A percentile compares a stretch with the other conserved stretches of the same genome.
Conservation (phyloP, 1,284 basidiomycete genomes). For the Papiliotrema nemorosa region DNA sequence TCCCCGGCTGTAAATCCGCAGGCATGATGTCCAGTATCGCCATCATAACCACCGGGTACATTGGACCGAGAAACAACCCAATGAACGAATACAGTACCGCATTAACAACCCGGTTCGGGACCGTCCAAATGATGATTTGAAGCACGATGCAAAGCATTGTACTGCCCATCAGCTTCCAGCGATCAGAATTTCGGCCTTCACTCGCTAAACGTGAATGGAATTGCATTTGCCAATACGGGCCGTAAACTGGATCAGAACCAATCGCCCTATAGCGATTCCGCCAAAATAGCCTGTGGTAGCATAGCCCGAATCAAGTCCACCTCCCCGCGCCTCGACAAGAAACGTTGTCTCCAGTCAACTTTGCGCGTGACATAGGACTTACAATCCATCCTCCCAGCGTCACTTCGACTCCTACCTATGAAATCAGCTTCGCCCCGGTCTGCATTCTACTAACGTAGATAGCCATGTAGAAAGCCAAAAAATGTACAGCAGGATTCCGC, state of each 20-base stretch:
- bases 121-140: constrained; percentile 64
- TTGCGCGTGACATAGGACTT: constrained; percentile 2
- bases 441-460: constrained; percentile 29
- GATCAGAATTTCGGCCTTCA: background rate
- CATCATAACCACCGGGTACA: constrained; percentile 61
- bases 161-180: constrained; percentile 9
- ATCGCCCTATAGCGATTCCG: constrained; percentile 38
- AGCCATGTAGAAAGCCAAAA: constrained; percentile 37
- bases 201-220: constrained; percentile 41
- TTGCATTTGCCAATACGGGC: constrained; percentile 31
- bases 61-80: constrained; percentile 55
- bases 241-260: constrained; percentile 43
- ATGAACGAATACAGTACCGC: constrained; percentile 60
- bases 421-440: background rate
- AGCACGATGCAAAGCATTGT: constrained; percentile 45
- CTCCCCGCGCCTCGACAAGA: constrained; percentile 37
- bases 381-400: constrained; percentile 43
- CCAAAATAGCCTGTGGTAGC: constrained; percentile 44
- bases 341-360: constrained; percentile 27
- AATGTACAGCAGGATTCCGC: constrained; percentile 28
- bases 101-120: constrained; percentile 59
- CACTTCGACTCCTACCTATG: constrained; percentile 40
- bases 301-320: constrained; percentile 35
- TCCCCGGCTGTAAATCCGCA: constrained; percentile 59
- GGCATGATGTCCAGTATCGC: constrained; percentile 54